Evolutionary conservation across 2,329 filamentous ascomycete genomes (phyloP).

Genomic region (Ilyonectria mors-panacis): DNA sequence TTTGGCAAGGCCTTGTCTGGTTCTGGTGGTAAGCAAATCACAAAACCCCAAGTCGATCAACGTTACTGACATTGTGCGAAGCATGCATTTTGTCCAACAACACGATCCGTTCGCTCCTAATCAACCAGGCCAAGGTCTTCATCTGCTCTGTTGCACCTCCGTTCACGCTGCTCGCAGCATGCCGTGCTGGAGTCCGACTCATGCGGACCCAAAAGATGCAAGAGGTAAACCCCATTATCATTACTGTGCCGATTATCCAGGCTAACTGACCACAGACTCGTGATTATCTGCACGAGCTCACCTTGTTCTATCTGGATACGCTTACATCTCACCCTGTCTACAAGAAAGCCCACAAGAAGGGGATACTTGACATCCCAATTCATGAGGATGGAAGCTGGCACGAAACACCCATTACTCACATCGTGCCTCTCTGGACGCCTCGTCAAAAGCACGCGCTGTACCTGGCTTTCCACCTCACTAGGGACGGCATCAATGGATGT

Average conservation of each 20-base stretch:
- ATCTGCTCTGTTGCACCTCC: no score
- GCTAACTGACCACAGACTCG: slow-evolving; percentile 4
- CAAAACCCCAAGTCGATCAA: no score
- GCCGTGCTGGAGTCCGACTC: no score
- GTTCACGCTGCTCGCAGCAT: no score
- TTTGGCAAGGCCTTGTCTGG: slow-evolving; percentile 67
- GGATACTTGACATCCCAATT: slow-evolving; percentile 49
- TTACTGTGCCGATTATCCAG: slow-evolving; percentile 30
- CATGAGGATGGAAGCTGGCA: slow-evolving; percentile 44
- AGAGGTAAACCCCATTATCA: neutral
- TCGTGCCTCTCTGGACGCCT: slow-evolving; percentile 48
- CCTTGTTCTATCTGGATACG: slow-evolving; percentile 46
- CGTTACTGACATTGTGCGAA: slow-evolving; percentile 33
- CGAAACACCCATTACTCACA: slow-evolving; percentile 44
- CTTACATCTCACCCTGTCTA: slow-evolving; percentile 45
- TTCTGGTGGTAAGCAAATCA: slow-evolving; percentile 47
- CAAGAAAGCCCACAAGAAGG: slow-evolving; percentile 39
- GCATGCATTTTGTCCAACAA: slow-evolving; percentile 27
- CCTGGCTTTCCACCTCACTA: slow-evolving; percentile 27
- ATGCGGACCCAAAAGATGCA: no score
- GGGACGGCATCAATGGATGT: slow-evolving; percentile 26
- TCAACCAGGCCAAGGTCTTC: no score
- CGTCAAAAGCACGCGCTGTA: slow-evolving; percentile 32
- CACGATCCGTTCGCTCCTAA: slow-evolving; percentile 15
- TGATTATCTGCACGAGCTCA: slow-evolving; percentile 43